Percentiles rank a stretch among this genome's conserved stretches.
phyloP scores from a whole-genome alignment of 441 rosid species.

The Corymbia citriodora region DNA sequence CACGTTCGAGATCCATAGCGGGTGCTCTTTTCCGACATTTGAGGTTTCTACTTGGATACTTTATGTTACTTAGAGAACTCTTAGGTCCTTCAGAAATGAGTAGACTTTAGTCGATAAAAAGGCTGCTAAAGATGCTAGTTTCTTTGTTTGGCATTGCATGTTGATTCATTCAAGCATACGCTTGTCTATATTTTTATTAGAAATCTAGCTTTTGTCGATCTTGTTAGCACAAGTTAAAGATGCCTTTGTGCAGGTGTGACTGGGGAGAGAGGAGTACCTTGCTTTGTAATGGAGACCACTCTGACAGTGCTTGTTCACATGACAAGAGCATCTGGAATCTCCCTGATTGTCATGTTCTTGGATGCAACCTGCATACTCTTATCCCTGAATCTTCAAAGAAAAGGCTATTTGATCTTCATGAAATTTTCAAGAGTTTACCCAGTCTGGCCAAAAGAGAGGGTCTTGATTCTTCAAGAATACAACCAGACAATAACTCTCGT shows the following conservation, averaged over 20 bases:
- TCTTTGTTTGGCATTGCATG: background rate
- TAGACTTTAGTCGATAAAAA: background rate
- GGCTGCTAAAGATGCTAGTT: background rate
- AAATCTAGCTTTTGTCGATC: background rate
- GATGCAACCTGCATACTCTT: slow-evolving; percentile 52
- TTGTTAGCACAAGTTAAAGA: slow-evolving; percentile 8
- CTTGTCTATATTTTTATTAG: background rate
- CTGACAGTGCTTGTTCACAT: slow-evolving; percentile 21
- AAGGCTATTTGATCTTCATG: slow-evolving; percentile 66
- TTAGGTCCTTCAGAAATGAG: background rate
- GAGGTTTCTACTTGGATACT: slow-evolving; percentile 33
- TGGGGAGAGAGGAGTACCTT: slow-evolving; percentile 65
- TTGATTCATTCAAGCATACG: background rate
- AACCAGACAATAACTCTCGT: slow-evolving; percentile 25
- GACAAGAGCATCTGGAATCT: slow-evolving; percentile 46
- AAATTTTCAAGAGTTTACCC: slow-evolving; percentile 73
- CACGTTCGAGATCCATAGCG: slow-evolving; percentile 46
- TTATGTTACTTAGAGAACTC: background rate
- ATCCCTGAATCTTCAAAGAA: slow-evolving; percentile 43
- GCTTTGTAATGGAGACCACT: slow-evolving; percentile 30
- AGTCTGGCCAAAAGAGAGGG: slow-evolving; percentile 28
- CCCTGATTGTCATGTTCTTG: slow-evolving; percentile 76
- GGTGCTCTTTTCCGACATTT: slow-evolving; percentile 65
- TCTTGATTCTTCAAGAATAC: slow-evolving; percentile 36
- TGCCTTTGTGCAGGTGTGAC: slow-evolving; percentile 66